A percentile compares a stretch with the other conserved stretches of the same genome.
phyloP scores from a whole-genome alignment of 352 stramenopile genomes.

The Pythium aristosporum region DNA sequence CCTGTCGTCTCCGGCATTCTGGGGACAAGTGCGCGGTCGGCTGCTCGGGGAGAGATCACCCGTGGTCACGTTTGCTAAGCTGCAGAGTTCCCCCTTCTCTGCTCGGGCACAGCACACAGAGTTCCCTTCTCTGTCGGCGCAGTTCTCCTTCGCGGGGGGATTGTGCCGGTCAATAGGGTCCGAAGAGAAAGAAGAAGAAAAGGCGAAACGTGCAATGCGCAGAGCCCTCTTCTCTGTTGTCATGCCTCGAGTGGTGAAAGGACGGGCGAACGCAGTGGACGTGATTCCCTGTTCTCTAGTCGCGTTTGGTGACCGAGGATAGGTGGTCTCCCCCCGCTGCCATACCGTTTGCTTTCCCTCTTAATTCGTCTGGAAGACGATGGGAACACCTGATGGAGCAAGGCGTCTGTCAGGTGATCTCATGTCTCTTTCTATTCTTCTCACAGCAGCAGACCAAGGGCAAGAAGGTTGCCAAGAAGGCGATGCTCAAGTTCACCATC shows the following conservation, averaged over 20 bases:
- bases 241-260: conserved; percentile 25
- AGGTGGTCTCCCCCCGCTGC: background rate
- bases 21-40: background rate
- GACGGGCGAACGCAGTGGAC: conserved; percentile 5
- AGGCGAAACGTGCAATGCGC: conserved; percentile 15
- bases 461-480: conserved; percentile 91
- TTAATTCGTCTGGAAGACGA: background rate
- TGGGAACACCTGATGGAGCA: conserved; percentile 4
- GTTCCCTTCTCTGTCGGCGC: conserved; percentile 82
- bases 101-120: conserved; percentile 80
- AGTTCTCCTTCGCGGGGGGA: background rate
- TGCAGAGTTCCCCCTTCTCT: conserved; percentile 85
- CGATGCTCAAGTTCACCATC: conserved; percentile 92
- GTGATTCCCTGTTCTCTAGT: background rate
- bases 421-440: conserved; percentile 5
- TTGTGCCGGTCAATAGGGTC: conserved; percentile 27
- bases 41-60: background rate
- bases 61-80: conserved; percentile 62
- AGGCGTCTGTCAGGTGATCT: conserved; percentile 2
- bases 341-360: conserved; percentile 6
- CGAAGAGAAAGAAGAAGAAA: conserved; percentile 11
- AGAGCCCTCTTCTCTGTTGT: conserved; percentile 46
- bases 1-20: background rate
- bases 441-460: conserved; percentile 56
- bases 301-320: background rate